Conservation (phyloP, 495 filamentous ascomycete genomes). For the Cenococcum geophilum region DNA sequence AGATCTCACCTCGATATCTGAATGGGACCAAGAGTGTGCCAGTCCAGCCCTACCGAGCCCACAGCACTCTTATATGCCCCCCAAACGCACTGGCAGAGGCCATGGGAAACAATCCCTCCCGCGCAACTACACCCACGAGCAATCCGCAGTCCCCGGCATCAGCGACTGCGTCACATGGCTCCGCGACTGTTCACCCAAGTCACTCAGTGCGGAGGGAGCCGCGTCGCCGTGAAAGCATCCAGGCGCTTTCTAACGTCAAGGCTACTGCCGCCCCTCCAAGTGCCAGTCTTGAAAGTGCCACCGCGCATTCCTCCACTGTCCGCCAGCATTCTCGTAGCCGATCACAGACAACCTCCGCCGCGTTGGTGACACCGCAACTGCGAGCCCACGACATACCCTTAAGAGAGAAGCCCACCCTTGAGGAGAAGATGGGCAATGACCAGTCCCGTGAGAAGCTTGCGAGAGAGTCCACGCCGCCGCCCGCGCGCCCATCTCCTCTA, state of each 20-base stretch:
- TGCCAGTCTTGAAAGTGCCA: slow-evolving; percentile 32
- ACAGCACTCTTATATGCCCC: neutral
- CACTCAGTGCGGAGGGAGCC: slow-evolving; percentile 24
- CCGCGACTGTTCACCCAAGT: slow-evolving; percentile 1
- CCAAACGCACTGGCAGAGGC: neutral
- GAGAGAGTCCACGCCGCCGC: slow-evolving; percentile 1
- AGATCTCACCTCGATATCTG: neutral
- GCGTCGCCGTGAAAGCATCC: slow-evolving; percentile 33
- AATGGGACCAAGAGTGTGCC: slow-evolving; percentile 1
- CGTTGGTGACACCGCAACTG: slow-evolving; percentile 13
- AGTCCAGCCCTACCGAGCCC: neutral
- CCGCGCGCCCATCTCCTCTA: slow-evolving; percentile 11
- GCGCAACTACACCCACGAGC: slow-evolving; percentile 13
- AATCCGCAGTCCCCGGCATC: slow-evolving; percentile 28
- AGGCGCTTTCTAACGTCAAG: slow-evolving; percentile 31
- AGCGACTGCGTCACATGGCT: slow-evolving; percentile 18
- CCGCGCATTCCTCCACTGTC: slow-evolving; percentile 21
- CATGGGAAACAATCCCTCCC: slow-evolving; percentile 31
- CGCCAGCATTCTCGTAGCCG: slow-evolving; percentile 16
- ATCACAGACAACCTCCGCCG: slow-evolving; percentile 27
- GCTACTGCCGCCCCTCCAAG: slow-evolving; percentile 34
- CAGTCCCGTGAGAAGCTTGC: slow-evolving; percentile 10
- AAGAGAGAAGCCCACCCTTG: neutral
- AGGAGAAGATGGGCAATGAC: slow-evolving; percentile 30
- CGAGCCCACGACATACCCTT: slow-evolving; percentile 8